Evolutionary conservation across 257 asterid species (phyloP), one percentile per base, ranked within the genome.

Genomic region (Jaltomata sinuosa): DNA sequence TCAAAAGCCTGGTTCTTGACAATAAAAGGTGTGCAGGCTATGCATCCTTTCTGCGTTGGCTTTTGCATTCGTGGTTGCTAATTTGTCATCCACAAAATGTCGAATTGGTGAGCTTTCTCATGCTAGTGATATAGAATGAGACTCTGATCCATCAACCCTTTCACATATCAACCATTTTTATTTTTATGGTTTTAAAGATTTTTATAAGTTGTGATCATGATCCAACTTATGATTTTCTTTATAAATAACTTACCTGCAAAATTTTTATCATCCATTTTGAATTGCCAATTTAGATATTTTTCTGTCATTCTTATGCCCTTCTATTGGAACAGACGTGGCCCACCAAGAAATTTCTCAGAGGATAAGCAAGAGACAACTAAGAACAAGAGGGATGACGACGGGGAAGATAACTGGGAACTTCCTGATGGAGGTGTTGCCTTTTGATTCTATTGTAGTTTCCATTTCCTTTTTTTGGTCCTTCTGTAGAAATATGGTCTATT

Each of bases 321-420:
- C 54, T 22, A 74, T 74, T 74, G 81, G 81, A 74, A 45, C 38
- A 74, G 81, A 47, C 81, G 81, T 47, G 81, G 81, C 25, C 81
- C 81, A 45, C 81, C 81, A 21, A 88, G 93, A 82, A 52, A 16
- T 61, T 50, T 83, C 45, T 84, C 87, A 2, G 88, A 59, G 53
- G 97, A 89, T 61, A 87, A 40, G 80, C 89, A 84, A 82, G 94
- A 87, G 85, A 65, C 64, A 7, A 6, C 81, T 47, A 76, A 47
- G 61, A 76, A 10, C 42, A 47, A 47, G 84, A 88, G 89, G 81
- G 88, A 52, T 0, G 94, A 89, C 2, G 93, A 91, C 0, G 93
- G 87, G 5, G 89, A 89, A 34, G 96, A 91, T 85, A 94, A 94
- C 90, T 92, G 97, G 97, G 97, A 91, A 27, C 90, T 92, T 21